These are phyloP conservation scores for Boletus semigastroideus DNA, from an alignment of 1,284 basidiomycete genomes.

Conservation along the genomic window DNA sequence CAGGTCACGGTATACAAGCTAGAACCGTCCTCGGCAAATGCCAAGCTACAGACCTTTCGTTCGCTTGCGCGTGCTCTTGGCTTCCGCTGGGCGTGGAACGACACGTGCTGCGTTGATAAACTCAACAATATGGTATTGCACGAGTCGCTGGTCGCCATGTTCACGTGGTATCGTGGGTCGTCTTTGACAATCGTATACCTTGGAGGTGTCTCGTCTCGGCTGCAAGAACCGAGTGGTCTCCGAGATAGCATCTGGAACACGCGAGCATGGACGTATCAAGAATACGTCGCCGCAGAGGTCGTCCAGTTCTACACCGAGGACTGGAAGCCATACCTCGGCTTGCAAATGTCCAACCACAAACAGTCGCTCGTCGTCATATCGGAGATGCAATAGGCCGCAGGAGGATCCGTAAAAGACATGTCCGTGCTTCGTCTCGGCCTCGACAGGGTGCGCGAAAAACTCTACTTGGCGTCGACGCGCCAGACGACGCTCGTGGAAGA, in stretches of 20 bases:
- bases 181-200: background rate
- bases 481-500: too few species aligned
- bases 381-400: background rate
- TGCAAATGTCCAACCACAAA: background rate
- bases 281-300: background rate
- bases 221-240: background rate
- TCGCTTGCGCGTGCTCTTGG: background rate
- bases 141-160: conserved; percentile 1
- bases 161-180: background rate
- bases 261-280: conserved; percentile 1
- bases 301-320: conserved; percentile 1
- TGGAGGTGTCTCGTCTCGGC: background rate
- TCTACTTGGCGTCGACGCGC: too few species aligned
- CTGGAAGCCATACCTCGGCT: background rate
- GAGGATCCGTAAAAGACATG: too few species aligned
- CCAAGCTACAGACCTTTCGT: conserved; percentile 8
- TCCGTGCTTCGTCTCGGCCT: too few species aligned
- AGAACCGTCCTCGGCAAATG: background rate
- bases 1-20: background rate
- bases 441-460: too few species aligned
- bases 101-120: background rate
- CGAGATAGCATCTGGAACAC: background rate
- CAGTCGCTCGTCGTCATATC: background rate
- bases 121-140: background rate
- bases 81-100: background rate